Evolutionary conservation across 139 green algal genomes (phyloP).

Genomic region (Asterochloris erici): DNA sequence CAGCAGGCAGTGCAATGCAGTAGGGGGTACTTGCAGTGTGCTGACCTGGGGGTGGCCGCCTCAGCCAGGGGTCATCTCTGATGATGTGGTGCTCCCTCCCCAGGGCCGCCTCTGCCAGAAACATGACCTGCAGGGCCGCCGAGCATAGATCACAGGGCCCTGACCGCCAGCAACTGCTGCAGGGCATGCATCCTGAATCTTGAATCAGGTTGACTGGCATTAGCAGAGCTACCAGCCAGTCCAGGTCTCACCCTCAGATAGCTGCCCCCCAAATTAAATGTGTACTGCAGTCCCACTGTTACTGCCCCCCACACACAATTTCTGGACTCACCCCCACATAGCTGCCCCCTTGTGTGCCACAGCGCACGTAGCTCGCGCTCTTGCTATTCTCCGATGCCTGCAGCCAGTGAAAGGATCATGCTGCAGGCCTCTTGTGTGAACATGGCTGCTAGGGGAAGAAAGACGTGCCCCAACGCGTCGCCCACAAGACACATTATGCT

Average conservation of each 20-base stretch:
- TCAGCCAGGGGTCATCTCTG: conserved; percentile 17
- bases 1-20: too few relatives aligned
- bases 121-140: conserved; percentile 23
- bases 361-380: conserved; percentile 21
- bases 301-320: not conserved
- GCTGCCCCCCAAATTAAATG: too few relatives aligned
- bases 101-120: conserved; percentile 33
- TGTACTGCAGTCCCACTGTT: too few relatives aligned
- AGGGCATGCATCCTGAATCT: not conserved
- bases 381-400: conserved; percentile 32
- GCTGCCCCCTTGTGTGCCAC: conserved; percentile 2
- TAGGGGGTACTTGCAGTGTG: too few relatives aligned
- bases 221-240: too few relatives aligned
- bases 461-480: too few relatives aligned
- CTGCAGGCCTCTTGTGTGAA: too few relatives aligned
- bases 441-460: too few relatives aligned
- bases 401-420: too few relatives aligned
- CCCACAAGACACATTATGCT: too few relatives aligned
- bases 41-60: too few relatives aligned
- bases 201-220: not conserved
- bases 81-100: conserved; percentile 25
- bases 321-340: conserved; percentile 1
- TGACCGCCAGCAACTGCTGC: not conserved
- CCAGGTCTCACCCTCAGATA: too few relatives aligned
- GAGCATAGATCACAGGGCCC: not conserved